Conservation (phyloP, 2,329 filamentous ascomycete genomes). For the Thelonectria olida region DNA sequence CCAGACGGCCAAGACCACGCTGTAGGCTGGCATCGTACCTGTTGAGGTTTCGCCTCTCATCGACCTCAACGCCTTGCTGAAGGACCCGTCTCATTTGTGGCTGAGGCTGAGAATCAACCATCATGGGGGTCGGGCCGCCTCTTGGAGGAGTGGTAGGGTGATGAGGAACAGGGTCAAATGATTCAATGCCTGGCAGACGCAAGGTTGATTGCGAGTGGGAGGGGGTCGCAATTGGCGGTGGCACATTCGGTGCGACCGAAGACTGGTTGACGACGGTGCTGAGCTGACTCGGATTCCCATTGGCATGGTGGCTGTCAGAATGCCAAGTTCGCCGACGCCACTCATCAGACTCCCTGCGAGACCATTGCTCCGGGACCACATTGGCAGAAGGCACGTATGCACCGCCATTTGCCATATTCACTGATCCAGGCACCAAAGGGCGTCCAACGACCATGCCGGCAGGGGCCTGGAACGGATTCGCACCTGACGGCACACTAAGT, state of each 20-base stretch:
- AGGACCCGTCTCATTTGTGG: slow-evolving; percentile 43
- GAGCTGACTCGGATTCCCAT: slow-evolving; percentile 74
- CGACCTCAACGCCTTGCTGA: slow-evolving; percentile 44
- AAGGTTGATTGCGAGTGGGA: slow-evolving; percentile 66
- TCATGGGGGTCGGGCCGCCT: slow-evolving; percentile 79
- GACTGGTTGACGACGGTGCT: slow-evolving; percentile 78
- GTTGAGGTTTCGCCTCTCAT: slow-evolving; percentile 60
- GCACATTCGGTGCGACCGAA: slow-evolving; percentile 65
- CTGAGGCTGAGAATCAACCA: slow-evolving; percentile 66
- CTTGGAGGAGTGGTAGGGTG: slow-evolving; percentile 70
- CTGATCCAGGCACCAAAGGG: slow-evolving; percentile 60
- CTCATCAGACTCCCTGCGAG: slow-evolving; percentile 76
- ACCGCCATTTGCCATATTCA: slow-evolving; percentile 64
- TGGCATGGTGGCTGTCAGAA: slow-evolving; percentile 75
- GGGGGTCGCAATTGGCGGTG: slow-evolving; percentile 56
- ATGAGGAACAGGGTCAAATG: slow-evolving; percentile 80
- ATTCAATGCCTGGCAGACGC: slow-evolving; percentile 89
- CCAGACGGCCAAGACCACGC: slow-evolving; percentile 71
- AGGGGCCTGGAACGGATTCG: slow-evolving; percentile 77
- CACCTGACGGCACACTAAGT: slow-evolving; percentile 81
- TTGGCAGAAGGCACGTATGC: slow-evolving; percentile 66
- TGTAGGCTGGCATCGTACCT: slow-evolving; percentile 75
- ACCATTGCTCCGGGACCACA: slow-evolving; percentile 68
- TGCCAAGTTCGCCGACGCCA: slow-evolving; percentile 92
- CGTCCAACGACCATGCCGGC: slow-evolving; percentile 65